Base-by-base conservation (phyloP, 1,139 yeast species). In the Kodamaea alishanica region DNA sequence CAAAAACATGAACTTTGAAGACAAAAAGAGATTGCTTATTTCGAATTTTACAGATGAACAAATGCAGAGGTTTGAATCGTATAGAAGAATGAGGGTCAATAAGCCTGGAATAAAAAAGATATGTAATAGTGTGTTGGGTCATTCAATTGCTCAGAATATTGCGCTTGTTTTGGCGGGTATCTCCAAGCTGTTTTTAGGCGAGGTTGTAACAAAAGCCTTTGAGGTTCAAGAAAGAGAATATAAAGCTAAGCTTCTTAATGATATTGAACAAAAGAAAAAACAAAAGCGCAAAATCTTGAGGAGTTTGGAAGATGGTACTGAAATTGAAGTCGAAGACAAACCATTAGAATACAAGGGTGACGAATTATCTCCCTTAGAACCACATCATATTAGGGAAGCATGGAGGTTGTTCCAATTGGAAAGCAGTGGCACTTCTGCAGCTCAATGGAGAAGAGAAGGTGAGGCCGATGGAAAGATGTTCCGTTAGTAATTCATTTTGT, bases 381-480 rank as follows among this genome's bases (percentile, higher is more conserved):
- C 97, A 0, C 89, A 85, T 48, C 95, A 90, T 56, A 72, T 90
- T 30, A 66, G 95, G 33, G 96, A 88, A 53, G 97, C 97, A 1
- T 86, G 95, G 89, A 67, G 95, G 47, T 58, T 85, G 38, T 83
- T 80, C 51, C 77, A 77, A 46, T 48, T 71, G 33, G 95, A 88
- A 51, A 77, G 74, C 39, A 81, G 84, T n/a, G 78, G 84, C 2
- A 78, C 83, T 2, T 69, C 78, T 20, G 72, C 73, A 8, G 77
- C 79, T 15, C 62, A 67, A 33, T 84, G 90, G 87, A 67, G 89
- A 43, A 61, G 72, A n/a, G 87, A 83, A 54, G 95, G 95, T 1
- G 85, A 76, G 33, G 78, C 80, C 3, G 83, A 80, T 50, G 92
- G 94, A 0, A 56, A 71, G 53, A 58, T 83, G 69, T 85, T 84